These are phyloP conservation scores for Pseudocercospora cruenta DNA, from an alignment of 2,329 filamentous ascomycete genomes.

Conservation along the genomic window DNA sequence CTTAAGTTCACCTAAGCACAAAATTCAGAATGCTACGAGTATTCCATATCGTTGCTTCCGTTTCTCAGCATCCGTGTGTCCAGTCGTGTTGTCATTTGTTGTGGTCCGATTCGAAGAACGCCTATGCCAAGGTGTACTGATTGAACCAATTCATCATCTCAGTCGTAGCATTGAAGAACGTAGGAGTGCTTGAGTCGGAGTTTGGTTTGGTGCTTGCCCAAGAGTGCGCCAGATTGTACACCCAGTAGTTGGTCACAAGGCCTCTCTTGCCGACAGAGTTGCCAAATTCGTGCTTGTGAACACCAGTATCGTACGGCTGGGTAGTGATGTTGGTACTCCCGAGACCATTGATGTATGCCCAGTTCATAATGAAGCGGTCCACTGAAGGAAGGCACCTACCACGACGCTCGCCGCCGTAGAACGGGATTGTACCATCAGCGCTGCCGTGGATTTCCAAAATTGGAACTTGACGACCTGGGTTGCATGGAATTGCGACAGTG, in stretches of 20 bases:
- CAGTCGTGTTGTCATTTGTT: background rate
- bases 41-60: background rate
- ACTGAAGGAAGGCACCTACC: constrained; percentile 32
- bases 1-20: background rate
- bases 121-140: constrained; percentile 21
- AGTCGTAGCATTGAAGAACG: constrained; percentile 30
- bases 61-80: background rate
- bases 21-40: background rate
- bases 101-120: background rate
- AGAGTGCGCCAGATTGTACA: constrained; percentile 42
- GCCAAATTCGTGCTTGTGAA: constrained; percentile 31
- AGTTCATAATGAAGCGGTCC: constrained; percentile 42
- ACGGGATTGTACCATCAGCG: constrained; percentile 46
- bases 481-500: constrained; percentile 32
- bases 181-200: constrained; percentile 17
- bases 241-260: constrained; percentile 41
- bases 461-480: constrained; percentile 36
- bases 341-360: constrained; percentile 42
- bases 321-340: constrained; percentile 31
- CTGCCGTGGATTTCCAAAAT: constrained; percentile 50
- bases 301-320: constrained; percentile 28
- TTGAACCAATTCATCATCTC: constrained; percentile 32
- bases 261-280: constrained; percentile 36
- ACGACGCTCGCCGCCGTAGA: constrained; percentile 42
- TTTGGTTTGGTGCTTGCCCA: constrained; percentile 39